These are phyloP conservation scores for Maudiozyma humilis DNA, from an alignment of 1,139 yeast species.

Conservation along the genomic window DNA sequence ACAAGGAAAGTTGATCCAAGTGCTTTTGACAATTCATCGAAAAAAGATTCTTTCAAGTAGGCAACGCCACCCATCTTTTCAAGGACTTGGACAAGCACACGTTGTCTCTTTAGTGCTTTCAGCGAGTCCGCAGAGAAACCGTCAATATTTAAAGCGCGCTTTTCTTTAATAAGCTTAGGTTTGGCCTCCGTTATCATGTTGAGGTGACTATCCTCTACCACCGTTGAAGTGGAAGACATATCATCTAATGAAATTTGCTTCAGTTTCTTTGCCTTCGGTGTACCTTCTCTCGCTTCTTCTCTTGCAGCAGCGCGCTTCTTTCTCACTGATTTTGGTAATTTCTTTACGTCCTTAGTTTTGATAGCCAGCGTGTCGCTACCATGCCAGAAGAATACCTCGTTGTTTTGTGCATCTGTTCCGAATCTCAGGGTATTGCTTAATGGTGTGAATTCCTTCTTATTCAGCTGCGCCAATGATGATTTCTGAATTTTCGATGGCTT, in stretches of 20 bases:
- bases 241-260: background rate
- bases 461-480: slow-evolving; percentile 13
- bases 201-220: background rate
- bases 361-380: slow-evolving; percentile 23
- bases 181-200: background rate
- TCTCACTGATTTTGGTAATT: slow-evolving; percentile 18
- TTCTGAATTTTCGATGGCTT: slow-evolving; percentile 9
- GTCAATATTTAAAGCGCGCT: slow-evolving; percentile 17
- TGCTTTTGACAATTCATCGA: slow-evolving; percentile 25
- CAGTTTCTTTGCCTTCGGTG: slow-evolving; percentile 2
- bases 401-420: slow-evolving; percentile 14
- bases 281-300: background rate
- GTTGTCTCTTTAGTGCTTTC: slow-evolving; percentile 29
- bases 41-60: slow-evolving; percentile 25
- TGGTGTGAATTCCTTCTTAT: slow-evolving; percentile 18
- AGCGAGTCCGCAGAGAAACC: slow-evolving; percentile 30
- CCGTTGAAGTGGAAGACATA: background rate
- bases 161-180: background rate
- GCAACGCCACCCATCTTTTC: slow-evolving; percentile 26
- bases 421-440: slow-evolving; percentile 27
- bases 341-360: slow-evolving; percentile 15
- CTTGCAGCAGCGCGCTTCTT: background rate
- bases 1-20: slow-evolving; percentile 26
- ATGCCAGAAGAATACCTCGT: slow-evolving; percentile 29
- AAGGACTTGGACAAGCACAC: slow-evolving; percentile 26